A percentile compares a stretch with the other conserved stretches of the same genome.
phyloP scores from a whole-genome alignment of 116 monocot species.

The Thalassia testudinum region DNA sequence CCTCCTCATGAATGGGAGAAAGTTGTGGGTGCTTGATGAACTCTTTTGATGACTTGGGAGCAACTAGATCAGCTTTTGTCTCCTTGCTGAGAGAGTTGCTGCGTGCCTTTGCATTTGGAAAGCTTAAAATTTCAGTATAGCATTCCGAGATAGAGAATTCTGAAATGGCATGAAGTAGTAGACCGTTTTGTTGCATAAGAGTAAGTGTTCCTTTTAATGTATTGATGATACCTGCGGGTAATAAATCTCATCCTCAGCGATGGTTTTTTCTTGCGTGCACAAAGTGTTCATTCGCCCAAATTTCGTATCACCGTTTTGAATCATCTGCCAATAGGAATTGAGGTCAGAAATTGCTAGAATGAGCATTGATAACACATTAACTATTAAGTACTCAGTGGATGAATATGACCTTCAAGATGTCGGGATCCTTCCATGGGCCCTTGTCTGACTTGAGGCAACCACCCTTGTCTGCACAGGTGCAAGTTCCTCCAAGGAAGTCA shows the following conservation, averaged over 20 bases:
- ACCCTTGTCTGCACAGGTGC: constrained; percentile 57
- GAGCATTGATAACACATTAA: too few relatives aligned
- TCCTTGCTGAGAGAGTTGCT: too few relatives aligned
- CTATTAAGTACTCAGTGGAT: too few relatives aligned
- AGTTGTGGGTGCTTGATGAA: constrained; percentile 40
- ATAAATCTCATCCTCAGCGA: constrained; percentile 59
- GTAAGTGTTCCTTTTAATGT: too few relatives aligned
- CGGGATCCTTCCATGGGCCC: constrained; percentile 97
- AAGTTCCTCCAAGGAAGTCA: constrained; percentile 90
- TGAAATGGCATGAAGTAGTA: too few relatives aligned
- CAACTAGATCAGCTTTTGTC: too few relatives aligned
- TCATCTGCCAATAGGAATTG: constrained; percentile 27
- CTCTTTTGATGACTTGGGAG: too few relatives aligned
- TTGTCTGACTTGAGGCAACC: constrained; percentile 90
- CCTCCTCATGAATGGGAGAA: constrained; percentile 67
- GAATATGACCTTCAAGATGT: constrained; percentile 64
- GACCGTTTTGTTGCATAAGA: too few relatives aligned
- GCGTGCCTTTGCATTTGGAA: too few relatives aligned
- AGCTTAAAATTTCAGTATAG: too few relatives aligned
- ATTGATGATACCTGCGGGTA: constrained; percentile 42
- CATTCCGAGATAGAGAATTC: too few relatives aligned
- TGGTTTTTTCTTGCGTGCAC: constrained; percentile 62
- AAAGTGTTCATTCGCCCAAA: constrained; percentile 14
- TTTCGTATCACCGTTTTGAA: constrained; percentile 47
- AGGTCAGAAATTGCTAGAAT: neutral